A percentile compares a stretch with the other conserved stretches of the same genome.
phyloP scores from a whole-genome alignment of 2,329 filamentous ascomycete genomes.

The Ascochyta fabae region DNA sequence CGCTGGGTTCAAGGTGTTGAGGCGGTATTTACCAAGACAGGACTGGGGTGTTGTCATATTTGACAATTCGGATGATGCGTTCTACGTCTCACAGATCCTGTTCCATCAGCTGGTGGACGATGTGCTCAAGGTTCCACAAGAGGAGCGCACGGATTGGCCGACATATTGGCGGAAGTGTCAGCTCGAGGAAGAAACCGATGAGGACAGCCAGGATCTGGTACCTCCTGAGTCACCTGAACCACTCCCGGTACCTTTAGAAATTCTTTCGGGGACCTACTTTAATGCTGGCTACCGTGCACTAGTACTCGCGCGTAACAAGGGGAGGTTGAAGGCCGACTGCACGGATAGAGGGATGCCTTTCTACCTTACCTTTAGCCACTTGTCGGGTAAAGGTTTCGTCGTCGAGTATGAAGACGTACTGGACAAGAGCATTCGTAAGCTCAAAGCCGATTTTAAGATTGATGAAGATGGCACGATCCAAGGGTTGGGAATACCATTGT shows the following conservation, averaged over 20 bases:
- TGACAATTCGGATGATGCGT: slow-evolving; percentile 15
- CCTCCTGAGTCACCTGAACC: not conserved
- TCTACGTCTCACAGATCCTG: slow-evolving; percentile 13
- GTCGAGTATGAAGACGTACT: slow-evolving; percentile 1
- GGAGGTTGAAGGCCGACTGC: slow-evolving; percentile 15
- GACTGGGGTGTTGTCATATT: slow-evolving; percentile 22
- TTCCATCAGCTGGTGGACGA: slow-evolving; percentile 14
- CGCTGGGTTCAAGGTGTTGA: slow-evolving; percentile 16
- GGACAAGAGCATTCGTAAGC: not conserved
- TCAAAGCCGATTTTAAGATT: slow-evolving; percentile 15
- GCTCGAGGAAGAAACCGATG: not conserved
- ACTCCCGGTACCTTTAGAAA: slow-evolving; percentile 3
- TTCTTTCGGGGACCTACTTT: slow-evolving; percentile 12
- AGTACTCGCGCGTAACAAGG: slow-evolving; percentile 6
- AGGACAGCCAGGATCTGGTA: not conserved
- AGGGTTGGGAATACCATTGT: slow-evolving; percentile 15
- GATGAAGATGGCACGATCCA: slow-evolving; percentile 3
- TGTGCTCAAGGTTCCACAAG: not conserved
- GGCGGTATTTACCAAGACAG: slow-evolving; percentile 14
- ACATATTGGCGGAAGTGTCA: slow-evolving; percentile 5
- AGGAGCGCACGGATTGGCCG: slow-evolving; percentile 7
- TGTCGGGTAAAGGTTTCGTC: slow-evolving; percentile 6
- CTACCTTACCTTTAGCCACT: slow-evolving; percentile 13
- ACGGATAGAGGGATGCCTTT: slow-evolving; percentile 20
- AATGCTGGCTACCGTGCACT: slow-evolving; percentile 19